Evolutionary conservation across 257 asterid species (phyloP), one percentile per base, ranked within the genome.

Genomic region (Solanum megistacrolobum): DNA sequence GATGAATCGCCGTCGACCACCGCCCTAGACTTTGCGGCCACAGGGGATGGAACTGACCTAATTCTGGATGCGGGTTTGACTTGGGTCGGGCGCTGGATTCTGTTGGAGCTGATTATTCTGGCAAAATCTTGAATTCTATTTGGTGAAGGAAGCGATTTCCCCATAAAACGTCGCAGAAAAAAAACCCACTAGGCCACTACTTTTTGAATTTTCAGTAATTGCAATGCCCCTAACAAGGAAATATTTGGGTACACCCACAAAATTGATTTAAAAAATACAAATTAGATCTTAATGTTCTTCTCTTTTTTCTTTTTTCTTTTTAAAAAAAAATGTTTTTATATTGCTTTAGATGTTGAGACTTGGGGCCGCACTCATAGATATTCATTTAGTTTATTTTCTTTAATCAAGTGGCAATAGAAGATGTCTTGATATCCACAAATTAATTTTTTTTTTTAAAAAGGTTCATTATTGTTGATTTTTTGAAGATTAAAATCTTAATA

Each of bases 111-210:
- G 89, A 93, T 87, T 87, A 92, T 78, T 46, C 94, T 92, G 78
- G 95, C 90, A 27, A 95, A 91, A 89, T 93, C 92, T 74, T 95
- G 94, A 86, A 93, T 90, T 66, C 84, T 91, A 46, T 90, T 91
- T 52, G 95, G 87, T 85, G 96, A 90, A 73, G 94, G 91, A 73
- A 92, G 78, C 65, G 98, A 90, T 91, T 95, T 94, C 91, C 98
- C 98, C 98, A 96, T 94, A 89, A 84, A 92, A 79, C 88, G 85
- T 43, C 85, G n/a, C 85, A 29, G 27, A 16, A 31, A 52, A 23
- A 72, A 73, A 4, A 14, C 12, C 52, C 84, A 55, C 83, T 31
- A 86, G 68, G 29, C 69, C 43, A 46, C 20, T 31, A 46, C 71
- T 82, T 29, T 48, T 29, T 48, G 39, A 29, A 46, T 48, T 82